phyloP scores from a whole-genome alignment of 2,329 filamentous ascomycete genomes.

The Colletotrichum viniferum region DNA sequence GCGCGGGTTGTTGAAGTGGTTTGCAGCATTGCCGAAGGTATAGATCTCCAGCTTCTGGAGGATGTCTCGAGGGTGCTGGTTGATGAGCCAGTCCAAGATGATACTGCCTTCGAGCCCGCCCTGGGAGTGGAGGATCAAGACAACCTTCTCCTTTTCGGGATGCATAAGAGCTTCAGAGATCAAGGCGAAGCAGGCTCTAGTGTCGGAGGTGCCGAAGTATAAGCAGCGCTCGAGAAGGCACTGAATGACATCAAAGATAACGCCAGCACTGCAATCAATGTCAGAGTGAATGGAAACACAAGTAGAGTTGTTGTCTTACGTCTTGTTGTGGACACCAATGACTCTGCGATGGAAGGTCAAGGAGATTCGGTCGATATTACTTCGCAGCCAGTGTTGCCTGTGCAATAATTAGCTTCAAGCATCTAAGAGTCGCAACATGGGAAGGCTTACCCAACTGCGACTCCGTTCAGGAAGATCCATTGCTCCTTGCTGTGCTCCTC shows the following conservation, averaged over 20 bases:
- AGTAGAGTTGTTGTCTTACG: slow-evolving; percentile 30
- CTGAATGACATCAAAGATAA: slow-evolving; percentile 78
- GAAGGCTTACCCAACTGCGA: slow-evolving; percentile 61
- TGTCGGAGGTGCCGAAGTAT: slow-evolving; percentile 71
- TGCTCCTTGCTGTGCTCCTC: slow-evolving; percentile 61
- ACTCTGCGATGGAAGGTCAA: slow-evolving; percentile 74
- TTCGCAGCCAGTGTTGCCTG: slow-evolving; percentile 69
- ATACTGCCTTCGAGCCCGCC: slow-evolving; percentile 76
- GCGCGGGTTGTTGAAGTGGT: slow-evolving; percentile 81
- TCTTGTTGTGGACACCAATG: slow-evolving; percentile 77
- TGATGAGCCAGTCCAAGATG: slow-evolving; percentile 77
- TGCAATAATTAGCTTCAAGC: neutral
- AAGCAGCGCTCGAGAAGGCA: slow-evolving; percentile 80
- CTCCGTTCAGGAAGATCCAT: slow-evolving; percentile 83
- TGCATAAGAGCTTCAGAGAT: slow-evolving; percentile 69
- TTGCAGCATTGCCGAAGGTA: slow-evolving; percentile 80
- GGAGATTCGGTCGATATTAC: slow-evolving; percentile 73
- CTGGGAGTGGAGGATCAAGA: slow-evolving; percentile 79
- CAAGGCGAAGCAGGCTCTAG: slow-evolving; percentile 64
- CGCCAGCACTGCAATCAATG: slow-evolving; percentile 49
- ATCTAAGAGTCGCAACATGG: rapidly evolving
- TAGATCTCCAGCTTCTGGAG: slow-evolving; percentile 75
- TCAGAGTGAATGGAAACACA: neutral
- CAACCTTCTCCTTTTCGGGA: slow-evolving; percentile 66
- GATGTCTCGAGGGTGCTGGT: slow-evolving; percentile 70